Conservation (phyloP, 768 basidiomycete genomes). For the Lentinula aciculospora region DNA sequence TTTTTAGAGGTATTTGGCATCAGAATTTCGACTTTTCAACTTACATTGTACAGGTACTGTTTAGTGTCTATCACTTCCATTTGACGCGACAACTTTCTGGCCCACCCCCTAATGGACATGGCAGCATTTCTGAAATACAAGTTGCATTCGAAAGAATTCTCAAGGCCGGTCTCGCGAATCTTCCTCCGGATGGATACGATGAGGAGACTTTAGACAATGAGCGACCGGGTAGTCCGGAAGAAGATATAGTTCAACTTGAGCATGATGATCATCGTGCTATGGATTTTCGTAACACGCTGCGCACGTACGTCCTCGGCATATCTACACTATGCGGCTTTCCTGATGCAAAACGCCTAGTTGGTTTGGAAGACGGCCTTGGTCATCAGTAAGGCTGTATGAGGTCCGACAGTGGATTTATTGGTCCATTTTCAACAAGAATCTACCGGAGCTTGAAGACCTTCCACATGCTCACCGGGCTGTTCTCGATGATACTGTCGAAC, state of each 20-base stretch:
- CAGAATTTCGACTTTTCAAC: slow-evolving; percentile 1
- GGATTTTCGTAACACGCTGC: slow-evolving; percentile 63
- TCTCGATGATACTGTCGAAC: slow-evolving; percentile 53
- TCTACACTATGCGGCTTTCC: neutral
- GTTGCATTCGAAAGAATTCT: slow-evolving; percentile 56
- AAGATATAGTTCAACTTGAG: slow-evolving; percentile 52
- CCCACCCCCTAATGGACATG: slow-evolving; percentile 36
- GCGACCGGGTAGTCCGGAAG: slow-evolving; percentile 57
- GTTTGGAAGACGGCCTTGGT: slow-evolving; percentile 77
- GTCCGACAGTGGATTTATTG: slow-evolving; percentile 77
- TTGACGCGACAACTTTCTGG: slow-evolving; percentile 44
- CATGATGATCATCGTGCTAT: slow-evolving; percentile 63
- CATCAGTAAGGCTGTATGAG: slow-evolving; percentile 55
- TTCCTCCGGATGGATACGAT: slow-evolving; percentile 48
- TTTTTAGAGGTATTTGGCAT: slow-evolving; percentile 48
- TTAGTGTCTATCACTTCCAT: slow-evolving; percentile 59
- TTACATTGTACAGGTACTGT: slow-evolving; percentile 43
- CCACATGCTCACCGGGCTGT: slow-evolving; percentile 38
- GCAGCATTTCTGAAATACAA: slow-evolving; percentile 52
- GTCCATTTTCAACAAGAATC: slow-evolving; percentile 68
- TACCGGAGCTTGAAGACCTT: slow-evolving; percentile 46
- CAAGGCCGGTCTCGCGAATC: slow-evolving; percentile 55
- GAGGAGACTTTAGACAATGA: slow-evolving; percentile 43
- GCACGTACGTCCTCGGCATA: slow-evolving; percentile 38
- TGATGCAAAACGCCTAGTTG: slow-evolving; percentile 28